Base-by-base conservation (phyloP, 441 rosid species). In the Macaranga tanarius region DNA sequence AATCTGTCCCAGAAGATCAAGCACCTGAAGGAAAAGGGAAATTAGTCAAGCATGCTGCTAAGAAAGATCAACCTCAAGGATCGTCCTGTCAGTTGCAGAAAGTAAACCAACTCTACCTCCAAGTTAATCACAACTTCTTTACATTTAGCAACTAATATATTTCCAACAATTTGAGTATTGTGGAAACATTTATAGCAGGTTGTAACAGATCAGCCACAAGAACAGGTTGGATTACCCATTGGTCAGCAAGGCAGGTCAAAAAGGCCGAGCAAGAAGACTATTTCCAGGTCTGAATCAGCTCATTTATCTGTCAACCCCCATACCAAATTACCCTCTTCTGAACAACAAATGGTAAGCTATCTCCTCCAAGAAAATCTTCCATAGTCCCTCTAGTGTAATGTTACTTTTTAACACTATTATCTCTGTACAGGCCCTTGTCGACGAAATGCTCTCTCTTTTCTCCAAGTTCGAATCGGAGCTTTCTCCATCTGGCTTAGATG, bases 301-400 rank as follows among this genome's bases (percentile, higher is more conserved):
- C 12, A 22, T n/a, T 60, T 19, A 60, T 60, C 44, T 1, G 31
- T 31, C 44, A 17, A 60, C 31, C 25, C 44, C 64, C 19, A 19
- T 4, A 5, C 11, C 20, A 60, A 31, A 42, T 42, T 42, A 60
- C 22, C 22, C 3, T 28, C 62, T 26, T 58, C 64, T 31, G 44
- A 60, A 60, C 64, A 58, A 58, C 64, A 58, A 58, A 12, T 12
- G 19, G 62, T 58, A n/a, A 58, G 62, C 38, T 54, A 54, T 54
- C 3, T 51, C n/a, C 20, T 19, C 55, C 7, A 51, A 17, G n/a
- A 51, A 51, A 15, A 17, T 51, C 4, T 15, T 4, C n/a, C 55
- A 17, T 19, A 17, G 3, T 51, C 20, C 55, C 0, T 19, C 55
- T 8, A 3, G 9, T 26, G 15, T 28, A 3, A 15, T 42, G 47